Evolutionary conservation across 2,329 filamentous ascomycete species (phyloP), one percentile per base, ranked within the genome.

Genomic region (Curvularia lunata): DNA sequence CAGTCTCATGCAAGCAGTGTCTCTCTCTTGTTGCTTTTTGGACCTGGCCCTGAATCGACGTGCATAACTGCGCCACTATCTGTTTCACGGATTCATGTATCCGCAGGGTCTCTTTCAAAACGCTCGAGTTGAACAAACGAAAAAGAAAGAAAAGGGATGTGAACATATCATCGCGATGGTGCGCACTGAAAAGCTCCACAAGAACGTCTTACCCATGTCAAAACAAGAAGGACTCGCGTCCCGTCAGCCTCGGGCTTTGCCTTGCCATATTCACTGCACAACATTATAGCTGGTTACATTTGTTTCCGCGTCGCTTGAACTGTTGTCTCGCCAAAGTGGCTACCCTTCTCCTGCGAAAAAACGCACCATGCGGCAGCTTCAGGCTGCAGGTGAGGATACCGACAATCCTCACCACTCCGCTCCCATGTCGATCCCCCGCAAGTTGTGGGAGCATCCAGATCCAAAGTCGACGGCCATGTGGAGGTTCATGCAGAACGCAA

Each of bases 401-500:
- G 28, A 48, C n/a, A 28, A 60, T n/a, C 38, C 49, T 32, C 58
- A 61, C 7, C 34, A 21, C 21, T 16, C 21, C 18, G 5, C 13
- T 9, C n/a, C 21, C 16, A 8, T 72, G 23, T 40, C 40, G 9
- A 32, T 45, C 42, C 80, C 80, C 23, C 75, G 79, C 18, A 82
- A 81, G 63, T 69, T 83, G 47, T 83, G 81, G 81, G 65, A 81
- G 59, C 80, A 83, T 66, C 62, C 78, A 1, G 58, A 76, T 40
- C 80, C 81, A 9, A 66, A 77, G 58, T 71, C 71, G 42, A 82
- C 80, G 7, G 71, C 72, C 4, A 80, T 83, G 69, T 79, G 75
- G 72, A 73, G 75, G 23, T 83, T 83, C 63, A 74, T 83, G 64
- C 83, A 89, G 66, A 76, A 80, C 9, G 76, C 88, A 25, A 92